Evolutionary conservation across 2,329 filamentous ascomycete genomes (phyloP).

Genomic region (Aspergillus floridensis): DNA sequence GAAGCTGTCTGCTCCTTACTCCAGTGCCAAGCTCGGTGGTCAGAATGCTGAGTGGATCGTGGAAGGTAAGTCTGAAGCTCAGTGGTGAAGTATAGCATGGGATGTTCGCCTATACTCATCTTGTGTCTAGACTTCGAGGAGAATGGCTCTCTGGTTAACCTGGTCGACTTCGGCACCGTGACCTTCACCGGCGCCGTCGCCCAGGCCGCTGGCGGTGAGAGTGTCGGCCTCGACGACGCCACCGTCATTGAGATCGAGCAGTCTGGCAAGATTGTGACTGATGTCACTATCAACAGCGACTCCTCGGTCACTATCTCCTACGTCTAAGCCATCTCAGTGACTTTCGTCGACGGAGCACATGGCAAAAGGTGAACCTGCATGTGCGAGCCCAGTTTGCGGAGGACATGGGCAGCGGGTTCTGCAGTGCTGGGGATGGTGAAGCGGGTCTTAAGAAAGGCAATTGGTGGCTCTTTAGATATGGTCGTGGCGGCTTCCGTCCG

Average conservation of each 20-base stretch:
- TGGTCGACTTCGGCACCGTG: slow-evolving; percentile 51
- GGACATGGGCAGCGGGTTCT: not conserved
- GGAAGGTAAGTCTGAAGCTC: slow-evolving; percentile 3
- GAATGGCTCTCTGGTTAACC: slow-evolving; percentile 39
- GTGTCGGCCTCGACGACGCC: slow-evolving; percentile 36
- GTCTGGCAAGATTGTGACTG: slow-evolving; percentile 36
- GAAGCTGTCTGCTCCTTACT: slow-evolving; percentile 39
- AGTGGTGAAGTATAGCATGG: no score
- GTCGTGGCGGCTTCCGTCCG: not conserved
- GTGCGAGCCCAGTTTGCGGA: not conserved
- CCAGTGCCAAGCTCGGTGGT: slow-evolving; percentile 48
- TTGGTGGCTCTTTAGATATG: not conserved
- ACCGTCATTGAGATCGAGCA: slow-evolving; percentile 49
- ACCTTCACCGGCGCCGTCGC: slow-evolving; percentile 46
- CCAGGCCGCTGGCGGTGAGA: slow-evolving; percentile 25
- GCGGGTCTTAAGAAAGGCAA: not conserved
- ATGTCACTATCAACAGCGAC: slow-evolving; percentile 20
- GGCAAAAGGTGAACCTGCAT: not conserved
- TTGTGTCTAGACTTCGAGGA: slow-evolving; percentile 38
- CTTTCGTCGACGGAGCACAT: not conserved
- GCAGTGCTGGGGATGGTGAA: not conserved
- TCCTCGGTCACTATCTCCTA: slow-evolving; percentile 28
- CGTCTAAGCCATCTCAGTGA: slow-evolving; percentile 11
- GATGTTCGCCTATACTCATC: not conserved
- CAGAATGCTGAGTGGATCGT: slow-evolving; percentile 61